These are phyloP conservation scores for Penicillium sp. DNA, from an alignment of 2,329 filamentous ascomycete genomes.

Conservation along the genomic window DNA sequence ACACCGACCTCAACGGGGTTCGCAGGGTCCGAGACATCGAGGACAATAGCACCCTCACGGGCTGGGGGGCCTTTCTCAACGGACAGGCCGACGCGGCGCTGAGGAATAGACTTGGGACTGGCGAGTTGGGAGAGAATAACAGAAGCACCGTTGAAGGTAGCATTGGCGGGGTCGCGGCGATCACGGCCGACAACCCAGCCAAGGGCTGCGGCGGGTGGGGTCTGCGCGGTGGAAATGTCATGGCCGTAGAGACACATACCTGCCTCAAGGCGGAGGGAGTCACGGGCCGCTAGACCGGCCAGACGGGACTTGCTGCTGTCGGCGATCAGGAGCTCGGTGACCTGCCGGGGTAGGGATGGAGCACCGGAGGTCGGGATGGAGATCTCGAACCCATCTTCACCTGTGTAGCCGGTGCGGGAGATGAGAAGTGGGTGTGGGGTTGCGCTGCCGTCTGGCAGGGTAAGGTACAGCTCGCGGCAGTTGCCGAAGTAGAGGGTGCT, in stretches of 20 bases:
- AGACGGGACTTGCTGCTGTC: conserved; percentile 68
- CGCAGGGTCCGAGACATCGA: conserved; percentile 53
- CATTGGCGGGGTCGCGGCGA: conserved; percentile 57
- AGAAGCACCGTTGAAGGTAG: conserved; percentile 82
- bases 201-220: conserved; percentile 65
- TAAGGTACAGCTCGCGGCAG: conserved; percentile 65
- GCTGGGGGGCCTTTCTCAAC: conserved; percentile 80
- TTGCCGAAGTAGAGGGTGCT: conserved; percentile 78
- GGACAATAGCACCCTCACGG: conserved; percentile 80
- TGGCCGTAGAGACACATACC: conserved; percentile 99
- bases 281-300: conserved; percentile 84
- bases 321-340: conserved; percentile 69
- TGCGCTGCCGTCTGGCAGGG: conserved; percentile 55
- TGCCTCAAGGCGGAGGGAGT: conserved; percentile 89
- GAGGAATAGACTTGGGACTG: conserved; percentile 60
- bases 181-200: conserved; percentile 84
- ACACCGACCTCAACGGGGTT: conserved; percentile 63
- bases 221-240: conserved; percentile 79
- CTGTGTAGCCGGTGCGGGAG: conserved; percentile 90
- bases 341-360: conserved; percentile 41
- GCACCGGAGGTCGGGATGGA: conserved; percentile 71
- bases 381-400: conserved; percentile 97
- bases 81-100: conserved; percentile 76
- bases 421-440: conserved; percentile 63
- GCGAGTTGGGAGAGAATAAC: conserved; percentile 71